Base-by-base conservation (phyloP, 2,329 filamentous ascomycete species). In the Immersiporthe knoxdaviesiana region DNA sequence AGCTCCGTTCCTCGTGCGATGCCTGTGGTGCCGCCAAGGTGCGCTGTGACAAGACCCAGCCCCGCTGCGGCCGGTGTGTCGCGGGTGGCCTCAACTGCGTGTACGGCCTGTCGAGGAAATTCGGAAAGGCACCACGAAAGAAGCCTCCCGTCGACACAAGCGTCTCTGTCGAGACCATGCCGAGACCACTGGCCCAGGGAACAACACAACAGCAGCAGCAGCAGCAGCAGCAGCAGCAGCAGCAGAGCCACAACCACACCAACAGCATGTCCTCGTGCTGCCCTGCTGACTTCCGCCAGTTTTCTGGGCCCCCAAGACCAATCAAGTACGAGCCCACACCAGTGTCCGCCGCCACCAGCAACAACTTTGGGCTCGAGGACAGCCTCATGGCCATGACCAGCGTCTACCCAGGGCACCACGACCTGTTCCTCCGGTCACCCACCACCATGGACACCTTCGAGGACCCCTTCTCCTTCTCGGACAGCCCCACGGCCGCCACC, bases 1-100 rank as follows among this genome's bases (percentile, higher is more conserved):
- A 71, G 67, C 69, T 71, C n/a, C 69, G 69, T 10, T 71, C 69
- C n/a, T 69, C 69, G 10, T 71, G 69, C 44, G 69, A 71, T 69
- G 69, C 69, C n/a, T 71, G 69, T 21, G 69, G 69, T n/a, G 69
- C 69, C 44, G 69, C 69, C 35, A 71, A 71, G 64, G 69, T 71
- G 30, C 69, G 69, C 44, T 71, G 69, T 27, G 69, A 71, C 69
- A 71, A 71, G 69, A 71, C 67, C 14, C 69, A 71, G 24, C 69
- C 67, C 5, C 67, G 64, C n/a, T 71, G 69, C 61, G 69, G 69
- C 35, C 69, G 69, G 2, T 71, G 69, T 52, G 67, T 68, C 12
- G 69, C 69, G 16, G 69, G 69, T 11, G 69, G 69, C 14, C 65
- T 71, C 52, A 67, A 66, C 54, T 71, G 69, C 54, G 69, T 71